Percentiles rank a stretch among this genome's conserved stretches.
phyloP scores from a whole-genome alignment of 768 basidiomycete genomes.

The Lactarius sanguifluus region DNA sequence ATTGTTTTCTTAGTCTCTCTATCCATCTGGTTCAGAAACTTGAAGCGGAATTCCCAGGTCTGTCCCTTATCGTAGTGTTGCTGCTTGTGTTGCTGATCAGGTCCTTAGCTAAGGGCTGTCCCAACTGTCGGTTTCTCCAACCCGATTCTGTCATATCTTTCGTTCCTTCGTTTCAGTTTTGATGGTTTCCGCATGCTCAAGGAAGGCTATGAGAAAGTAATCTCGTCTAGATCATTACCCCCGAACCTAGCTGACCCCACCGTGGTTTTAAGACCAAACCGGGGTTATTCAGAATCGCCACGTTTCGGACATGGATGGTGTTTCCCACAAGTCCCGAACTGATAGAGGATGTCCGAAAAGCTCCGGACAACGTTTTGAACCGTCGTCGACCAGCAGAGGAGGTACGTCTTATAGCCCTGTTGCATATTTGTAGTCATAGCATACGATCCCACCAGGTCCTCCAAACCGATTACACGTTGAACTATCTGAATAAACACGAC shows the following conservation, averaged over 20 bases:
- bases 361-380: too few species aligned
- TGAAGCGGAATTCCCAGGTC: too few species aligned
- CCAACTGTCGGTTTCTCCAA: conserved; percentile 40
- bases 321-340: conserved; percentile 41
- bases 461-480: too few species aligned
- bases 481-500: too few species aligned
- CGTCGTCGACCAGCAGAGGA: too few species aligned
- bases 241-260: neutral
- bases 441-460: too few species aligned
- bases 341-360: too few species aligned
- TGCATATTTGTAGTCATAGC: too few species aligned
- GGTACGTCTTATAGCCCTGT: too few species aligned
- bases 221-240: neutral
- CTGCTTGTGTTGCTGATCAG: neutral
- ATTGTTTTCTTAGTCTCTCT: neutral
- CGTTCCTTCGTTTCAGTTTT: conserved; percentile 34
- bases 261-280: conserved; percentile 25
- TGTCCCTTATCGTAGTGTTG: neutral
- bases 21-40: neutral
- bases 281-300: conserved; percentile 44
- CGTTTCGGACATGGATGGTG: conserved; percentile 47
- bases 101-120: conserved; percentile 31
- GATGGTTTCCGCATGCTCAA: conserved; percentile 34
- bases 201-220: conserved; percentile 40
- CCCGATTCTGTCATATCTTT: conserved; percentile 37